Evolutionary conservation across 2,329 filamentous ascomycete species (phyloP).

Genomic region (Colletotrichum endophyticum): DNA sequence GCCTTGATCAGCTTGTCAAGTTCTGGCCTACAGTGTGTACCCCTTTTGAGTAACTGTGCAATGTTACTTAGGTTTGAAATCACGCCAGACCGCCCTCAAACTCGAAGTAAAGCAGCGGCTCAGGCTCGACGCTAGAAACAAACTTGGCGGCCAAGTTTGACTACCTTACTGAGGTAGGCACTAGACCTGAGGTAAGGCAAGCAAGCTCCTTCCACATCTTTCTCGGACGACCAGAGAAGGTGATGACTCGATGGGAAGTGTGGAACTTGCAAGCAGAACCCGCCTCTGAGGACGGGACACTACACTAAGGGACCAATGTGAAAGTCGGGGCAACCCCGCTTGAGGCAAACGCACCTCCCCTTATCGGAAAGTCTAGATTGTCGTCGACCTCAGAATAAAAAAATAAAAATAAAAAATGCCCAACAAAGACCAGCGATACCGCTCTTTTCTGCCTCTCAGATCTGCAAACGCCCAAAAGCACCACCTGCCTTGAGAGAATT

Average conservation of each 20-base stretch:
- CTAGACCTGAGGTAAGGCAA: not conserved
- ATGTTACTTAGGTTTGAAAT: not conserved
- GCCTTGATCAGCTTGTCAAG: not conserved
- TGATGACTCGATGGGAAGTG: not conserved
- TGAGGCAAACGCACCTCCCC: constrained; percentile 17
- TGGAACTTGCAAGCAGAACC: not conserved
- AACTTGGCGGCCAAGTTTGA: not conserved
- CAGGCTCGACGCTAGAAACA: not conserved
- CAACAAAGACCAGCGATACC: constrained; percentile 4
- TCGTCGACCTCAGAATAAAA: constrained; percentile 3
- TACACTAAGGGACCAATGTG: not conserved
- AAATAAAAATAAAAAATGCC: not conserved
- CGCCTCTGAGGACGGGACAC: not conserved
- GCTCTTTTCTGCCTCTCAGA: not conserved
- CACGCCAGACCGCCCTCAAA: not conserved
- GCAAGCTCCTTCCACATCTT: not conserved
- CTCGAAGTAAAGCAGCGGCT: not conserved
- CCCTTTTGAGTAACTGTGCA: not conserved
- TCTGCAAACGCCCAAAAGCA: not conserved
- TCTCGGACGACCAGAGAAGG: not conserved
- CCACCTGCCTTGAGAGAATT: not conserved
- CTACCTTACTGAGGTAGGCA: not conserved
- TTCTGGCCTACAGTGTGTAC: not conserved
- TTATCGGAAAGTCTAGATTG: constrained; percentile 22
- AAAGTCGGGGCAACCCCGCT: constrained; percentile 19